Evolutionary conservation across 768 basidiomycete genomes (phyloP), one percentile per base, ranked within the genome.

Genomic region (Podaxis sp.): DNA sequence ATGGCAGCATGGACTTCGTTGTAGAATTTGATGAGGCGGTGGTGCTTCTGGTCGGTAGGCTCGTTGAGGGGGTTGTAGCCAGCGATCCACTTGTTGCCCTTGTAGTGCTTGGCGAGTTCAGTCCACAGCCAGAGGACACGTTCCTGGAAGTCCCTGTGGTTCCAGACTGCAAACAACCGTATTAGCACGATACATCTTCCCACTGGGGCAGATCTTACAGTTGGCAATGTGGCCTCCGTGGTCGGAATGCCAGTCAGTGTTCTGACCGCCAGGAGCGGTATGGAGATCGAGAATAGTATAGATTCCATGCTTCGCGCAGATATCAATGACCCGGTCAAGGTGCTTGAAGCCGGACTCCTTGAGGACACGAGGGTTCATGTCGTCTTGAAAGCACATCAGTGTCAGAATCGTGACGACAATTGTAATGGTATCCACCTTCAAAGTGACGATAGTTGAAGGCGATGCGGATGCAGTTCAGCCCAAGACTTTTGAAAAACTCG

Each of bases 61-160:
- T 94, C 92, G 80, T 94, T 95, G 52, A 94, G 77, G 3, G 87
- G 89, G 73, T 94, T 94, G 76, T 91, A 94, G 17, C 92, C 90
- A 1, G 91, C 92, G 63, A 94, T 86, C 91, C 91, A 93, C 64
- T 84, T 80, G 73, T 94, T 90, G 61, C 77, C 81, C 65, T 80
- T 86, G 79, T 93, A 93, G 72, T 90, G 90, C 68, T 77, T 79
- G 0, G 92, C 89, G 37, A 93, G 79, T 68, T 90, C 77, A 40
- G 80, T 80, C 92, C 93, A 94, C 43, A 94, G 82, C 85, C 87
- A 87, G 57, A 92, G 72, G 9, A 81, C 74, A 1, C 91, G 85
- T 73, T 94, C 89, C 71, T 93, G 91, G 80, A 91, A 90, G 72
- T 93, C 91, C 66, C 86, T 91, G 80, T 93, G 89, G 55, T 82